Evolutionary conservation across 73 alveolate genomes (phyloP).

Genomic region (Blepharisma japonicum): DNA sequence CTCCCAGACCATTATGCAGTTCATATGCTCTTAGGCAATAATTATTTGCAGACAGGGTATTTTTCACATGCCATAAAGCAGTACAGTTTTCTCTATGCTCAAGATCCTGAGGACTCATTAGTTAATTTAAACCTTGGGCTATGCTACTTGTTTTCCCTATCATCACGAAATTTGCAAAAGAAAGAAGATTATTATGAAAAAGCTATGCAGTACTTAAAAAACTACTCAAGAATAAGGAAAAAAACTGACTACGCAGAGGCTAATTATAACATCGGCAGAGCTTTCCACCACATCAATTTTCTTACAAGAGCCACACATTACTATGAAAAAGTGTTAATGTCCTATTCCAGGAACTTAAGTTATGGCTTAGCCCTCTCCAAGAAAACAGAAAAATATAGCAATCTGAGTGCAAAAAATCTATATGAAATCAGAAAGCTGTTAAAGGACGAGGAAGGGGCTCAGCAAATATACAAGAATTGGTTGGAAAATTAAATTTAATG

Average conservation of each 20-base stretch:
- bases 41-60: conserved; percentile 18
- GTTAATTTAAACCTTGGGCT: conserved; percentile 10
- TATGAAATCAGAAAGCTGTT: neutral
- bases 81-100: neutral
- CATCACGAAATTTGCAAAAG: neutral
- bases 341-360: neutral
- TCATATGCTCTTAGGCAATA: conserved; percentile 12
- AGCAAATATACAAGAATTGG: neutral
- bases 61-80: conserved; percentile 8
- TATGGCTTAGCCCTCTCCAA: neutral
- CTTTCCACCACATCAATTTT: conserved; percentile 3
- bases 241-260: conserved; percentile 7
- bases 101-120: neutral
- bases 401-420: neutral
- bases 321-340: conserved; percentile 1
- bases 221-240: neutral
- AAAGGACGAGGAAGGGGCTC: conserved; percentile 11
- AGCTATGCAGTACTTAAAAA: neutral
- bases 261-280: conserved; percentile 3
- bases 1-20: neutral
- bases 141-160: conserved; percentile 7
- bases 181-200: conserved; percentile 13
- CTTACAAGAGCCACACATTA: neutral
- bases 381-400: neutral
- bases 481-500: neutral